A percentile compares a stretch with the other conserved stretches of the same genome.
Evolutionary conservation across 2,329 filamentous ascomycete species (phyloP).

Genomic region (Chaetoscypha palmicola): DNA sequence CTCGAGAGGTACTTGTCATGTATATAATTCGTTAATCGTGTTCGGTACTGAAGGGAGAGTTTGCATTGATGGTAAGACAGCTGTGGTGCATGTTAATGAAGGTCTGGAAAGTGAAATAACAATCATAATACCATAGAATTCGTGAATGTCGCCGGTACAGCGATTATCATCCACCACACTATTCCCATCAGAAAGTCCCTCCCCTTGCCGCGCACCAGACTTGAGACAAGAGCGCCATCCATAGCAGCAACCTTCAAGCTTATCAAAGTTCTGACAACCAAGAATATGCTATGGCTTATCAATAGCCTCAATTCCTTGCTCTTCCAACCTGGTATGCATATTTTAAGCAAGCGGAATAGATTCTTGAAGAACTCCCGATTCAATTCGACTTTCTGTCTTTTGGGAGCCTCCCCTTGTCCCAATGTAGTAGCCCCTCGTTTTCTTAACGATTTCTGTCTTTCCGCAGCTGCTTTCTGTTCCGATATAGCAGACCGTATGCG

Average conservation of each 20-base stretch:
- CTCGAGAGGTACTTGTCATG: constrained; percentile 96
- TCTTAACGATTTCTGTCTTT: constrained; percentile 55
- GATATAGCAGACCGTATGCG: constrained; percentile 86
- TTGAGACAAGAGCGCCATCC: constrained; percentile 89
- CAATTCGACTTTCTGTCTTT: constrained; percentile 78
- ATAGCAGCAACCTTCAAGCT: constrained; percentile 94
- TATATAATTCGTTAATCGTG: constrained; percentile 86
- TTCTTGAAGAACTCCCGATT: constrained; percentile 72
- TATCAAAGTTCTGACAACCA: constrained; percentile 84
- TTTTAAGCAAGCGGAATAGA: constrained; percentile 68
- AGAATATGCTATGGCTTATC: constrained; percentile 85
- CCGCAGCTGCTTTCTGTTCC: constrained; percentile 82
- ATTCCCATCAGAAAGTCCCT: constrained; percentile 83
- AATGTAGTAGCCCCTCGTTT: constrained; percentile 44
- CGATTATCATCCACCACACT: constrained; percentile 98
- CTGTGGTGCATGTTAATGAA: constrained; percentile 37
- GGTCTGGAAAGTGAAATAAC: background rate
- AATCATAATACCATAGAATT: constrained; percentile 81
- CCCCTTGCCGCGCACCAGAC: constrained; percentile 81
- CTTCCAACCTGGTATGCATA: constrained; percentile 84
- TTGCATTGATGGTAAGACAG: constrained; percentile 96
- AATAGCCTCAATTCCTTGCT: constrained; percentile 83
- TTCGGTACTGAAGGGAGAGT: constrained; percentile 85
- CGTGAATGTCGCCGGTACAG: constrained; percentile 91
- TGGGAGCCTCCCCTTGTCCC: constrained; percentile 30